A percentile compares a stretch with the other conserved stretches of the same genome.
phyloP scores from a whole-genome alignment of 2,329 filamentous ascomycete genomes.

The Chalaropsis thielavioides region DNA sequence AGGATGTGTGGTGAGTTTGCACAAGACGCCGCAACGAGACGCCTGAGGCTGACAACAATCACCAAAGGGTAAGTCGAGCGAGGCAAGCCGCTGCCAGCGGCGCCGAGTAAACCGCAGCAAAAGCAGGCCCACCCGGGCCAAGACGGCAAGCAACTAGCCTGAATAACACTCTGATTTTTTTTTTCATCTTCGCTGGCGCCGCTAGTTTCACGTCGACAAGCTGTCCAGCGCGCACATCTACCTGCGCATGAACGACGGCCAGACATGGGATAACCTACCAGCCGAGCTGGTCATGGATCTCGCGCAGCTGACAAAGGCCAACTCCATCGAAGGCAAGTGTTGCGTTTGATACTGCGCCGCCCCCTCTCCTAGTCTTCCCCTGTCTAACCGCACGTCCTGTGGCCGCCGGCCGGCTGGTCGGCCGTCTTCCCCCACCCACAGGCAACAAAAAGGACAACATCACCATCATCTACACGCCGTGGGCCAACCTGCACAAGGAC shows the following conservation, averaged over 20 bases:
- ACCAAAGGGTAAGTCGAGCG: not conserved
- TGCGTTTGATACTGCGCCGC: too few species aligned
- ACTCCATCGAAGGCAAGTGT: constrained; percentile 75
- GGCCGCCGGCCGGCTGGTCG: too few species aligned
- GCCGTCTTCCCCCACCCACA: constrained; percentile 28
- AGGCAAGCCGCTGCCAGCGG: not conserved
- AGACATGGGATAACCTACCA: constrained; percentile 73
- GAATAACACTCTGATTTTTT: not conserved
- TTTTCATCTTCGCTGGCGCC: not conserved
- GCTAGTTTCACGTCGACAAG: constrained; percentile 91
- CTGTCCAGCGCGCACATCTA: constrained; percentile 95
- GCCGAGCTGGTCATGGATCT: constrained; percentile 65
- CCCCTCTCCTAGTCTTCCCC: not conserved
- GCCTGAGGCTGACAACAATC: not conserved
- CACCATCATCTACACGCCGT: constrained; percentile 92
- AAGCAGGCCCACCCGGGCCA: not conserved
- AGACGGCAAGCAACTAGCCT: not conserved
- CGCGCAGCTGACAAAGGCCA: constrained; percentile 95
- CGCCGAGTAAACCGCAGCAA: not conserved
- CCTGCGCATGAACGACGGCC: constrained; percentile 62
- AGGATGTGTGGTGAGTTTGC: constrained; percentile 70
- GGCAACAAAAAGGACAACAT: constrained; percentile 98
- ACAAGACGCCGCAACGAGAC: not conserved
- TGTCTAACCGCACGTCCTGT: not conserved
- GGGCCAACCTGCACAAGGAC: constrained; percentile 91